Evolutionary conservation across 208 protist species (phyloP).

Genomic region (Acanthamoeba royreba): DNA sequence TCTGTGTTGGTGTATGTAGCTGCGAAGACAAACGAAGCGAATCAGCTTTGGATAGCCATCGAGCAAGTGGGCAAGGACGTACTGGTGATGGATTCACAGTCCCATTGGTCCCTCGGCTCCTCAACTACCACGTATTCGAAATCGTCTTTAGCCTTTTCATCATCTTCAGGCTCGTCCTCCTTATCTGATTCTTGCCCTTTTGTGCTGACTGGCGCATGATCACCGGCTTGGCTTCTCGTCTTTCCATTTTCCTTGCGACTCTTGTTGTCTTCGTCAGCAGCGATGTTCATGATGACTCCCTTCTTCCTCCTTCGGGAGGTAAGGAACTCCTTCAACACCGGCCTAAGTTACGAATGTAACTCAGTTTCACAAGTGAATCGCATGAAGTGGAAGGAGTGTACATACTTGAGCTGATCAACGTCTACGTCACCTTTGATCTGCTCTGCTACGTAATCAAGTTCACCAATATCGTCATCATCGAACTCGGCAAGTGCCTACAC

Average conservation of each 20-base stretch:
- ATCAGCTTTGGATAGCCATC: neutral
- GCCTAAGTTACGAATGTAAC: neutral
- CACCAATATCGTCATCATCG: slow-evolving; percentile 23
- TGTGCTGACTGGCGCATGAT: too few species aligned
- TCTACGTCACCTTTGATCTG: neutral
- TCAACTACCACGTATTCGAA: neutral
- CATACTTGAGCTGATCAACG: neutral
- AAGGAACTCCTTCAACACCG: neutral
- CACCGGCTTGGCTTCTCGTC: neutral
- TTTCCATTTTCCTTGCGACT: too few species aligned
- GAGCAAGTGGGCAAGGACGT: neutral
- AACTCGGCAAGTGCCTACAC: neutral
- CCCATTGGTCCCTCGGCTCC: slow-evolving; percentile 4
- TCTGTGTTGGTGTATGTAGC: slow-evolving; percentile 2
- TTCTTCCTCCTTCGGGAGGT: neutral
- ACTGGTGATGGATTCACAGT: slow-evolving; percentile 34
- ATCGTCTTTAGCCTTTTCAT: neutral
- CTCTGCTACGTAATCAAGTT: neutral
- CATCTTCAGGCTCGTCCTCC: neutral
- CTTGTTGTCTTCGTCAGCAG: too few species aligned
- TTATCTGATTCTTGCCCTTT: neutral
- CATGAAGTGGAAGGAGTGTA: neutral
- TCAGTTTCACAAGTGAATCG: neutral
- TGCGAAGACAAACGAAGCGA: neutral
- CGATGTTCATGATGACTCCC: neutral